These are phyloP conservation scores for Raffaelea arxii DNA, from an alignment of 2,329 filamentous ascomycete species.

Conservation along the genomic window DNA sequence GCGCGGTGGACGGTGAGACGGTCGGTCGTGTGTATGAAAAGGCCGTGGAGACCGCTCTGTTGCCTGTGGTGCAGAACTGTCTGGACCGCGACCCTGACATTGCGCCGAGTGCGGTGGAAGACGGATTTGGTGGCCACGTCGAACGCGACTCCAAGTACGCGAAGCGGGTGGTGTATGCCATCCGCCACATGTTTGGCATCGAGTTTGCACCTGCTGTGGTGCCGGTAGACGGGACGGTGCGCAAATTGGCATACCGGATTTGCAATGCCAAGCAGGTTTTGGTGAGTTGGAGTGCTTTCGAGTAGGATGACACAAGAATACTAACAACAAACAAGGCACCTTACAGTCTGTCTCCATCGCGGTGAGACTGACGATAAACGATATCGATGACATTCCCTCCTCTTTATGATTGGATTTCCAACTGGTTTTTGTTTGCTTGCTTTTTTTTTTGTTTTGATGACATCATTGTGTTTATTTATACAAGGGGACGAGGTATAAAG, in stretches of 20 bases:
- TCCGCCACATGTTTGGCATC: slow-evolving; percentile 93
- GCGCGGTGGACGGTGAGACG: slow-evolving; percentile 11
- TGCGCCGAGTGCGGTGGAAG: slow-evolving; percentile 68
- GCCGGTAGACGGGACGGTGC: slow-evolving; percentile 80
- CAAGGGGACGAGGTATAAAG: too few species aligned
- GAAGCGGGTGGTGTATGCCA: slow-evolving; percentile 82
- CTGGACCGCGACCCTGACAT: slow-evolving; percentile 88
- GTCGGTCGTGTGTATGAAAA: slow-evolving; percentile 53
- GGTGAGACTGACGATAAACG: slow-evolving; percentile 1
- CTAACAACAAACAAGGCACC: slow-evolving; percentile 42
- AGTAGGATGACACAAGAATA: not conserved
- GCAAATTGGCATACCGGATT: slow-evolving; percentile 86
- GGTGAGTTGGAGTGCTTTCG: slow-evolving; percentile 41
- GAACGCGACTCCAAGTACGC: slow-evolving; percentile 85
- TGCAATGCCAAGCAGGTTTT: slow-evolving; percentile 93
- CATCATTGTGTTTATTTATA: too few species aligned
- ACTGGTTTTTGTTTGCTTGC: not conserved
- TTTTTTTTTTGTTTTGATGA: not conserved
- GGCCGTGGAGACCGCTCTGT: slow-evolving; percentile 65
- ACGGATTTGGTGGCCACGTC: slow-evolving; percentile 75
- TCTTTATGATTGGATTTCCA: not conserved
- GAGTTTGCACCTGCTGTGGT: slow-evolving; percentile 93
- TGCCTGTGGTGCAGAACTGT: slow-evolving; percentile 83
- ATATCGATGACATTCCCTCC: not conserved
- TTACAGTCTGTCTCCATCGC: slow-evolving; percentile 59